phyloP scores from a whole-genome alignment of 1,284 basidiomycete genomes.

The Fistulina hepatica region DNA sequence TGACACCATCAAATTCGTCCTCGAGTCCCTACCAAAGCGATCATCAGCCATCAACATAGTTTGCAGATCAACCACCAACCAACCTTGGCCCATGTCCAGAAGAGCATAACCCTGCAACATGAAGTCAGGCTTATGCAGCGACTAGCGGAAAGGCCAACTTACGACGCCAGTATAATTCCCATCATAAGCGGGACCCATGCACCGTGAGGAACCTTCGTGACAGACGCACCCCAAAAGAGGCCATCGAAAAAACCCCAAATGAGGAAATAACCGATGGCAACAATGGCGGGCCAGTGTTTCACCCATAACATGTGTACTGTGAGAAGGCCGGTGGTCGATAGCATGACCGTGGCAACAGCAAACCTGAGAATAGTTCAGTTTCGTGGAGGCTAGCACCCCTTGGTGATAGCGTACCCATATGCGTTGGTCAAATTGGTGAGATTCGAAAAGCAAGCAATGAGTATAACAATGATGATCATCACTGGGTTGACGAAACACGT shows the following conservation, averaged over 20 bases:
- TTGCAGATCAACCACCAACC: constrained; percentile 4
- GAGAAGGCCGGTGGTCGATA: constrained; percentile 46
- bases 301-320: constrained; percentile 48
- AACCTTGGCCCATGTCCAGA: constrained; percentile 57
- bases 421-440: constrained; percentile 38
- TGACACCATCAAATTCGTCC: constrained; percentile 44
- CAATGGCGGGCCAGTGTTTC: constrained; percentile 35
- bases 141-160: no score
- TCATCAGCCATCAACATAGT: background rate
- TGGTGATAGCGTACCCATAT: constrained; percentile 29
- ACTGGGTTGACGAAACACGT: constrained; percentile 16
- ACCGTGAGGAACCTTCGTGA: constrained; percentile 50
- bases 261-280: constrained; percentile 39
- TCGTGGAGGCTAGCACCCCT: no score
- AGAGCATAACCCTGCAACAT: constrained; percentile 32
- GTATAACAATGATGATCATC: constrained; percentile 42
- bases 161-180: constrained; percentile 37
- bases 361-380: constrained; percentile 50
- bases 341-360: constrained; percentile 54
- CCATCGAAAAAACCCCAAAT: constrained; percentile 54
- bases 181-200: constrained; percentile 56
- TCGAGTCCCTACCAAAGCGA: constrained; percentile 38
- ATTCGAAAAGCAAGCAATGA: constrained; percentile 49
- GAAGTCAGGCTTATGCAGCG: no score
- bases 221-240: constrained; percentile 50